Conservation (phyloP, 768 basidiomycete genomes). For the Crassisporium funariophilum region DNA sequence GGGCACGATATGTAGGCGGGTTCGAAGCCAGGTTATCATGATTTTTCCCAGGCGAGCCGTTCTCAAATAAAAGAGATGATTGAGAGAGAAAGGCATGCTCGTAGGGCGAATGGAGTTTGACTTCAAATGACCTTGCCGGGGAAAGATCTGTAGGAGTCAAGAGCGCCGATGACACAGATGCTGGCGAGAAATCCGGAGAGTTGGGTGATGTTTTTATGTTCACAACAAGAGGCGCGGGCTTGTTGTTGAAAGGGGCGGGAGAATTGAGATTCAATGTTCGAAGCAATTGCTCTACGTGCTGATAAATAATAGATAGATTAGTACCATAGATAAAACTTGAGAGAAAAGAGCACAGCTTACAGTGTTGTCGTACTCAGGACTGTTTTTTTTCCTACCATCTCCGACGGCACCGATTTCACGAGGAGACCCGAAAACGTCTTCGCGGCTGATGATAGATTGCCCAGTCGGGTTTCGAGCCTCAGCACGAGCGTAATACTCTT, state of each 20-base stretch:
- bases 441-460: conserved; percentile 40
- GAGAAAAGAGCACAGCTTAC: conserved; percentile 32
- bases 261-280: conserved; percentile 81
- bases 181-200: conserved; percentile 74
- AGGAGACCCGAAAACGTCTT: conserved; percentile 65
- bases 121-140: conserved; percentile 59
- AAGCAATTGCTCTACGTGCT: conserved; percentile 83
- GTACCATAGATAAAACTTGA: conserved; percentile 24
- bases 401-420: conserved; percentile 74
- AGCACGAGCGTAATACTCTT: conserved; percentile 22
- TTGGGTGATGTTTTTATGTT: conserved; percentile 49
- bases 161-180: conserved; percentile 69
- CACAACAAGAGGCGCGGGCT: conserved; percentile 43
- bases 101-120: conserved; percentile 54
- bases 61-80: conserved; percentile 44
- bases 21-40: conserved; percentile 23
- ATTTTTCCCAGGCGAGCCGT: conserved; percentile 26
- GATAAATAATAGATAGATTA: conserved; percentile 19
- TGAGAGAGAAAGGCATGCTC: conserved; percentile 53
- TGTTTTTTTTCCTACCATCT: conserved; percentile 71
- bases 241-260: conserved; percentile 54
- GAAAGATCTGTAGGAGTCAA: conserved; percentile 77
- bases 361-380: conserved; percentile 56
- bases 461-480: conserved; percentile 27
- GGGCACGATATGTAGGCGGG: conserved; percentile 22